These are phyloP conservation scores for Debaryomyces sp. DNA, from an alignment of 1,139 yeast genomes.

Conservation along the genomic window DNA sequence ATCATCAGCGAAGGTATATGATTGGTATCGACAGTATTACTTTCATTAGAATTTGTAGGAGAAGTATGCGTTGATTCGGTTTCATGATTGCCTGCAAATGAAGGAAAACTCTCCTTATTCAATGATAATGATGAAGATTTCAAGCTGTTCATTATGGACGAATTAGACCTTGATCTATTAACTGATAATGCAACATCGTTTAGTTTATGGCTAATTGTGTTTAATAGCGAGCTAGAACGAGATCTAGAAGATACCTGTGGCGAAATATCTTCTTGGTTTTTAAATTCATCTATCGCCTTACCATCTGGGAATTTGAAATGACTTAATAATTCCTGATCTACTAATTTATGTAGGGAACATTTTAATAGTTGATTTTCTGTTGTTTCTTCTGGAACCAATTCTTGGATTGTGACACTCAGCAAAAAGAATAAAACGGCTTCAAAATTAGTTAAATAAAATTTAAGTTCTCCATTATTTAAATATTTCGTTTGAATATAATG, in stretches of 20 bases:
- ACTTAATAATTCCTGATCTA: slow-evolving; percentile 34
- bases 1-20: slow-evolving; percentile 30
- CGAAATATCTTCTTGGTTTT: slow-evolving; percentile 18
- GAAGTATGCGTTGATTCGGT: slow-evolving; percentile 15
- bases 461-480: slow-evolving; percentile 43
- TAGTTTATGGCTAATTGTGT: slow-evolving; percentile 35
- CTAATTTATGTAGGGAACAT: slow-evolving; percentile 26
- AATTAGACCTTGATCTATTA: slow-evolving; percentile 38
- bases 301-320: slow-evolving; percentile 38
- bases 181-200: slow-evolving; percentile 22
- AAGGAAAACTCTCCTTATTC: slow-evolving; percentile 32
- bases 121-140: slow-evolving; percentile 20
- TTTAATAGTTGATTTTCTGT: slow-evolving; percentile 21
- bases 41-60: slow-evolving; percentile 15
- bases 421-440: slow-evolving; percentile 46
- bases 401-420: slow-evolving; percentile 39
- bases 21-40: slow-evolving; percentile 14
- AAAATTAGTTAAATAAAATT: slow-evolving; percentile 45
- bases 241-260: slow-evolving; percentile 24
- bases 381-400: slow-evolving; percentile 23
- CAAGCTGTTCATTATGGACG: slow-evolving; percentile 25
- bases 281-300: slow-evolving; percentile 22
- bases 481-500: slow-evolving; percentile 29
- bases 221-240: slow-evolving; percentile 43
- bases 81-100: slow-evolving; percentile 20